Base-by-base conservation (phyloP, 768 basidiomycete species). In the Panus rudis region DNA sequence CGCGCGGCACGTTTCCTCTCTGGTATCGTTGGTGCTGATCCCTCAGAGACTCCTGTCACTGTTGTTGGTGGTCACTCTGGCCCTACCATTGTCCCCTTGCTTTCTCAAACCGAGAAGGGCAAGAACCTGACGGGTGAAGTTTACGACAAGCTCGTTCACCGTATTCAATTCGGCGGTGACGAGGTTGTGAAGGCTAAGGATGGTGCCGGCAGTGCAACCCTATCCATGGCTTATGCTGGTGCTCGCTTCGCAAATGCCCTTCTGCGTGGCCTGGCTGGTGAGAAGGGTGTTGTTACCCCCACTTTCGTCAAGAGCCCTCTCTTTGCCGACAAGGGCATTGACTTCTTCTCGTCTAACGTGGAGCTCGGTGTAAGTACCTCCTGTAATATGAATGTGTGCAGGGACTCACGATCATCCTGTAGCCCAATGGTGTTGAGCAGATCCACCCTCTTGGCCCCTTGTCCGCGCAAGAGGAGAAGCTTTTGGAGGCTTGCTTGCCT, bases 101-200 rank as follows among this genome's bases (percentile, higher is more conserved):
- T 99, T 56, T 92, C 89, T 16, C 94, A 99, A 66, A 75, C 75
- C 23, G 42, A 64, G 26, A 62, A 78, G 51, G 90, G 87, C 50
- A 81, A 84, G 65, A 63, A 56, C n/a, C 67, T 97, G 59, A 66
- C 72, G 37, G 85, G 88, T 47, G 87, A 91, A 62, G 71, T 62
- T 26, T 85, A 84, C 59, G 72, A 78, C 22, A 78, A 80, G 60
- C 75, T 97, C 50, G 84, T 99, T 43, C 68, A 94, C 71, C 79
- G 94, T 45, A 97, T 98, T 61, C 94, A 99, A 63, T 98, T 79
- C 54, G 94, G 94, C 61, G 94, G 94, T 67, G 94, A 99, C 57
- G 93, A 97, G 68, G 93, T 97, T 50, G 94, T 98, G 60, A 84
- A 96, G 75, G 93, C 93, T 39, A 98, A 98, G 76, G 92, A 93